phyloP scores from a whole-genome alignment of 2,329 filamentous ascomycete genomes.

The Verticillium tricorpus region DNA sequence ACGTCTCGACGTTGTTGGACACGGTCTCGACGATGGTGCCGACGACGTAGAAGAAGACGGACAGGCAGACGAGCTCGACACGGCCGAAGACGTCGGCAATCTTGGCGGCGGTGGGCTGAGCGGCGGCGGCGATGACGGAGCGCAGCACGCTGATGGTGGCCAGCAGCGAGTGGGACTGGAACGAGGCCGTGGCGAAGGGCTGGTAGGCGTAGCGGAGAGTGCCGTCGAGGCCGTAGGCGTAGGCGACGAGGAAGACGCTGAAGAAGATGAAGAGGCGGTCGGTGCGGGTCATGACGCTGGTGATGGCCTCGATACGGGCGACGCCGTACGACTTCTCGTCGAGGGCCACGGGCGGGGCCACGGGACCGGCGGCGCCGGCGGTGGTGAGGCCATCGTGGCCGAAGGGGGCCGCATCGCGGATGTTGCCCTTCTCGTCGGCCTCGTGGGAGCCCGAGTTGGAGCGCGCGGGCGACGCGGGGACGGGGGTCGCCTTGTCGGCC shows the following conservation, averaged over 20 bases:
- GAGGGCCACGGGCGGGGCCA: not conserved
- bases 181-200: slow-evolving; percentile 47
- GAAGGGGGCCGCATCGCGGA: not conserved
- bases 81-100: slow-evolving; percentile 62
- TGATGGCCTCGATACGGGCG: slow-evolving; percentile 52
- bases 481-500: not conserved
- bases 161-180: slow-evolving; percentile 47
- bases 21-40: slow-evolving; percentile 54
- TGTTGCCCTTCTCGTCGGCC: not conserved
- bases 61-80: slow-evolving; percentile 51
- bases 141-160: slow-evolving; percentile 55
- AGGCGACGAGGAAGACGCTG: slow-evolving; percentile 58
- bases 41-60: slow-evolving; percentile 56
- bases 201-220: slow-evolving; percentile 52
- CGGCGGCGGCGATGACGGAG: slow-evolving; percentile 54
- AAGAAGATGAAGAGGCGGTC: slow-evolving; percentile 56
- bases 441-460: not conserved
- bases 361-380: not conserved
- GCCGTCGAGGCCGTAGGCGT: slow-evolving; percentile 59
- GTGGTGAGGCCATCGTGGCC: not conserved
- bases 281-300: slow-evolving; percentile 41
- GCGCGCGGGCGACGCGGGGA: not conserved
- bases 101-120: slow-evolving; percentile 52
- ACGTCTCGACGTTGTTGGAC: slow-evolving; percentile 42
- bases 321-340: slow-evolving; percentile 46